Evolutionary conservation across 208 protist genomes (phyloP), one percentile per base, ranked within the genome.

Genomic region (Strigomonas galati): DNA sequence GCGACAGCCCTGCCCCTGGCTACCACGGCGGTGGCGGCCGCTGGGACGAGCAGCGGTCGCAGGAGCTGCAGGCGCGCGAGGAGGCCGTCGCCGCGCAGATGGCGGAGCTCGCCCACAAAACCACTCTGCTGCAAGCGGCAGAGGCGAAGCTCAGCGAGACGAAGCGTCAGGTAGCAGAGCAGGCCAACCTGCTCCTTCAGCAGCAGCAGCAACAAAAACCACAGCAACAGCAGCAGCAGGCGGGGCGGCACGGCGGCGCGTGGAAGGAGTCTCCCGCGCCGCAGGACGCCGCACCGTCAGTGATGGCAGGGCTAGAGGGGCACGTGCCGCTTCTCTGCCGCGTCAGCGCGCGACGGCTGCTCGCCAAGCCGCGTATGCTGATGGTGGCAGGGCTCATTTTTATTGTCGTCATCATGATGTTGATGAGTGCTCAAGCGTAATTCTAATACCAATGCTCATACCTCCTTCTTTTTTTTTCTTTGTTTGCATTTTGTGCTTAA

Each of bases 61-160:
- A 65, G 17, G 68, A 73, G 51, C 65, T 71, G 3, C 56, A 60
- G 0, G 69, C 65, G 17, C 56, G 35, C 32, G 72, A 72, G 28
- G 48, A 59, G 37, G 31, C 48, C 54, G 49, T 77, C 6, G 48
- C 61, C 7, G 37, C 53, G 58, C 64, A 72, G 60, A 65, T 40
- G 15, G 57, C 43, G 26, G 66, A 84, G 52, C 58, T 91, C 24
- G 62, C 68, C 30, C 60, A 37, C 26, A 81, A 81, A 51, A 74
- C 71, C 1, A 65, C 77, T 21, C 46, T 79, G 21, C 72, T 90
- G 35, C 71, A 71, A 4, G 69, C 71, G 5, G 79, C 71, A 12
- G 87, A 93, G 64, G 59, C 53, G 30, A 69, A 81, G 64, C 58
- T 93, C 12, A 71, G 87, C 26, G 79, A 84, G 59, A 77, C 89